Conservation (phyloP, 2,329 filamentous ascomycete species). For the Botrytis squamosa region DNA sequence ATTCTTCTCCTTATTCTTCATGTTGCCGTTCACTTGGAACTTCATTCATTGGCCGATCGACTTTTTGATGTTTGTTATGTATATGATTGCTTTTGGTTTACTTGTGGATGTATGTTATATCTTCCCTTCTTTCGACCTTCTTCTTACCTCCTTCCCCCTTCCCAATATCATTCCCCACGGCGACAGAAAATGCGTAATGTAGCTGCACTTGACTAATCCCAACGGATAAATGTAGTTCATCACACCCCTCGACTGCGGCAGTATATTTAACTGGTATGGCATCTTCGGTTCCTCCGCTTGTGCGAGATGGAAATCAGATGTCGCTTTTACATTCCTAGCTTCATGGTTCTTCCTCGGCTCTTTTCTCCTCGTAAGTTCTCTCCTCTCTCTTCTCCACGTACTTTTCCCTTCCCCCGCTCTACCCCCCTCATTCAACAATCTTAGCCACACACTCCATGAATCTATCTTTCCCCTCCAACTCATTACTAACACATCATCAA, state of each 20-base stretch:
- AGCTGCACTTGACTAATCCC: background rate
- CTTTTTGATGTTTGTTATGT: conserved; percentile 64
- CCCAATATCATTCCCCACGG: fast-evolving
- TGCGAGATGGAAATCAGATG: conserved; percentile 63
- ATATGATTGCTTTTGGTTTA: conserved; percentile 54
- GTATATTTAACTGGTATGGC: conserved; percentile 77
- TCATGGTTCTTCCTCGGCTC: conserved; percentile 31
- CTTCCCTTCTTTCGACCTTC: background rate
- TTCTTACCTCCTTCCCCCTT: too few species aligned
- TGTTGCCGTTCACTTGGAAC: conserved; percentile 65
- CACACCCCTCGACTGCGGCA: conserved; percentile 79
- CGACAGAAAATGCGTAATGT: too few species aligned
- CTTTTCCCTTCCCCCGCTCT: too few species aligned
- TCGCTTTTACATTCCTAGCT: conserved; percentile 34
- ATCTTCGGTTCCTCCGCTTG: conserved; percentile 74
- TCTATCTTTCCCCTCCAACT: background rate
- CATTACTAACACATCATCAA: background rate
- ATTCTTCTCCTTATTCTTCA: conserved; percentile 67
- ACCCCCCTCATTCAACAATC: conserved; percentile 32
- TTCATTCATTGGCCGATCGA: conserved; percentile 74
- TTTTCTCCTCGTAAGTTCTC: conserved; percentile 27
- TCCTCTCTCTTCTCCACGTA: conserved; percentile 24
- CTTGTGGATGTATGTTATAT: conserved; percentile 11
- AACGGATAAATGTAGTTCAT: conserved; percentile 45
- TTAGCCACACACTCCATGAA: background rate